These are phyloP conservation scores for Cyclostephanos tholiformis DNA, from an alignment of 108 stramenopile genomes.

Conservation along the genomic window DNA sequence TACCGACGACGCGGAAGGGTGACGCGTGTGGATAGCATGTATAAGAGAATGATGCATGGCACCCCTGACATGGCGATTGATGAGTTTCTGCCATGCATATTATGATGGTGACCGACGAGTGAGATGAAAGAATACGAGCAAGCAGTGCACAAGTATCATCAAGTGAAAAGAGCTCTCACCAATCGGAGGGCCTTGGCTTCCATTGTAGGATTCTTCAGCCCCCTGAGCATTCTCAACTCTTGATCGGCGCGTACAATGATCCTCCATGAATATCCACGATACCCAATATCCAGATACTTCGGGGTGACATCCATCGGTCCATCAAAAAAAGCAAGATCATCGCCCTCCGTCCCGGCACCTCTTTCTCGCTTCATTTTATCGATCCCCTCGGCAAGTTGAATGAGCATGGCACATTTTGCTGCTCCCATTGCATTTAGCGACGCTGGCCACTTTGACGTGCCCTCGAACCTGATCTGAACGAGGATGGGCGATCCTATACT, in stretches of 20 bases:
- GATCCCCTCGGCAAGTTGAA: conserved; percentile 79
- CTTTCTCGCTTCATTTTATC: conserved; percentile 57
- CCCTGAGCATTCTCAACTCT: conserved; percentile 69
- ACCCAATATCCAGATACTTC: conserved; percentile 68
- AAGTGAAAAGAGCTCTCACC: conserved; percentile 16
- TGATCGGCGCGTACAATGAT: conserved; percentile 81
- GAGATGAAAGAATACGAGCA: conserved; percentile 3
- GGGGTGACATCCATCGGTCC: conserved; percentile 68
- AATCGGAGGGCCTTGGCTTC: conserved; percentile 53
- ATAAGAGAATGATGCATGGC: conserved; percentile 81
- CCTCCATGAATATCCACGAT: conserved; percentile 77
- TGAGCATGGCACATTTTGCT: conserved; percentile 87
- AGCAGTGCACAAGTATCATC: neutral
- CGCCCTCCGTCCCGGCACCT: neutral
- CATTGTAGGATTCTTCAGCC: conserved; percentile 57
- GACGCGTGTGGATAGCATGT: conserved; percentile 74
- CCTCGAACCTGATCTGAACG: conserved; percentile 77
- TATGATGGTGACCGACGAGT: neutral
- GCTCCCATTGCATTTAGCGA: conserved; percentile 85
- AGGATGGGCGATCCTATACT: conserved; percentile 61
- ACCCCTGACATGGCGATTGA: conserved; percentile 64
- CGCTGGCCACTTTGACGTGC: conserved; percentile 83
- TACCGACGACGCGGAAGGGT: conserved; percentile 78
- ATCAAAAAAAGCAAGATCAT: conserved; percentile 48
- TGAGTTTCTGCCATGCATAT: conserved; percentile 35